phyloP scores from a whole-genome alignment of 2,329 filamentous ascomycete species.

The Ophiosphaerella korrae region DNA sequence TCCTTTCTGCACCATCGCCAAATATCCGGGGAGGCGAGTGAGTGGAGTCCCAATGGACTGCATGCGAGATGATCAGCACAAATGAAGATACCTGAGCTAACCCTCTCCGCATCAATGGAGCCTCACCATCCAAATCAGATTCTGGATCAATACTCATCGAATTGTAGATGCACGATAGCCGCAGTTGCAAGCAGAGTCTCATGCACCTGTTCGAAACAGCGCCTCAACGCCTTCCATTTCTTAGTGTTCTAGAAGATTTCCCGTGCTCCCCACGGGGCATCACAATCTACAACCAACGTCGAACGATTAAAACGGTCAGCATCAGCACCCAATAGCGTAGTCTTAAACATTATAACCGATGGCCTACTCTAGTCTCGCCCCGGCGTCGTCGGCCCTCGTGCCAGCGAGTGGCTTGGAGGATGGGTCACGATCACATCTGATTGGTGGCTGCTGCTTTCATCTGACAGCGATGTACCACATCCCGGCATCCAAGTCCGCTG shows the following conservation, averaged over 20 bases:
- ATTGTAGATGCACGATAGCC: neutral
- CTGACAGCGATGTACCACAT: slow-evolving; percentile 17
- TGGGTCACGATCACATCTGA: slow-evolving; percentile 15
- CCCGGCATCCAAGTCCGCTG: slow-evolving; percentile 22
- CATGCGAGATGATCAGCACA: neutral
- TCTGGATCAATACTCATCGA: neutral
- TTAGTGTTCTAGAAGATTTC: slow-evolving; percentile 14
- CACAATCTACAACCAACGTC: slow-evolving; percentile 19
- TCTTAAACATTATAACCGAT: slow-evolving; percentile 9
- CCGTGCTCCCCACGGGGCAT: slow-evolving; percentile 17
- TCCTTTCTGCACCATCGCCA: neutral
- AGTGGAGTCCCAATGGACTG: neutral
- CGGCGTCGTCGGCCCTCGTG: slow-evolving; percentile 29
- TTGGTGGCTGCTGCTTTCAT: slow-evolving; percentile 19
- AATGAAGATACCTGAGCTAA: neutral
- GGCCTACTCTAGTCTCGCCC: slow-evolving; percentile 16
- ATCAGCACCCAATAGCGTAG: slow-evolving; percentile 10
- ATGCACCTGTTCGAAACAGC: slow-evolving; percentile 9
- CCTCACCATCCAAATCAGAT: neutral
- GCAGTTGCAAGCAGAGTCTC: slow-evolving; percentile 4
- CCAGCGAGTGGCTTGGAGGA: slow-evolving; percentile 25
- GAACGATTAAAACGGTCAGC: slow-evolving; percentile 10
- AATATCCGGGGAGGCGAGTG: neutral
- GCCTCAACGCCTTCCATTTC: slow-evolving; percentile 11
- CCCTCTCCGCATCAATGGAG: neutral